A percentile compares a stretch with the other conserved stretches of the same genome.
phyloP scores from a whole-genome alignment of 2,329 filamentous ascomycete species.

The Cladosporium sp. region DNA sequence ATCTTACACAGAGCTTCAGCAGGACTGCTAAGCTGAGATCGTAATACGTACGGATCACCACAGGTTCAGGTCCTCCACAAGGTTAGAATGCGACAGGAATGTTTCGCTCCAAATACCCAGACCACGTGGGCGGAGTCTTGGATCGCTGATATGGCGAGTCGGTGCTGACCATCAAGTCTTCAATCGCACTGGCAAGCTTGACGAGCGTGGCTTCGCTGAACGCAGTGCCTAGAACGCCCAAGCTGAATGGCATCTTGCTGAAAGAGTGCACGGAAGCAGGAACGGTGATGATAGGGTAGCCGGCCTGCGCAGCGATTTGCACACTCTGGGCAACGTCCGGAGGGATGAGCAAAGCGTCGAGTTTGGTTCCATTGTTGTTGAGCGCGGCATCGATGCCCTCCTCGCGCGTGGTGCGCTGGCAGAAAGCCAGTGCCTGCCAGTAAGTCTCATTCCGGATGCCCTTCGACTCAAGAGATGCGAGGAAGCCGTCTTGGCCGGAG shows the following conservation, averaged over 20 bases:
- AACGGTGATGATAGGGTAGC: constrained; percentile 68
- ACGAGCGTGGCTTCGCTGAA: constrained; percentile 31
- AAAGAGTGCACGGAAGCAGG: constrained; percentile 55
- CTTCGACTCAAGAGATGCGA: constrained; percentile 57
- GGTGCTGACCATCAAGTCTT: constrained; percentile 33
- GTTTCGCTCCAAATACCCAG: constrained; percentile 36
- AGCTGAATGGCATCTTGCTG: constrained; percentile 43
- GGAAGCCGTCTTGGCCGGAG: constrained; percentile 68
- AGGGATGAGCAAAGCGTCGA: constrained; percentile 65
- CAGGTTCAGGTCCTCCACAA: too few relatives aligned
- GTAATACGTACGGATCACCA: too few relatives aligned
- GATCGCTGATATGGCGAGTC: constrained; percentile 23
- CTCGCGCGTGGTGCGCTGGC: constrained; percentile 54
- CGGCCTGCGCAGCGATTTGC: constrained; percentile 69
- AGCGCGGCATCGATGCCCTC: constrained; percentile 68
- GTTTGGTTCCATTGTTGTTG: constrained; percentile 33
- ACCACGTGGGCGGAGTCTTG: constrained; percentile 35
- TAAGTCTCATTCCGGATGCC: constrained; percentile 63
- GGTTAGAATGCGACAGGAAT: constrained; percentile 25
- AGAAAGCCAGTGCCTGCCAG: constrained; percentile 61
- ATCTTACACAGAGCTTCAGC: too few relatives aligned
- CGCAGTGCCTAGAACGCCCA: constrained; percentile 36
- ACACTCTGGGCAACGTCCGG: constrained; percentile 64
- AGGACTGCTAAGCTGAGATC: too few relatives aligned
- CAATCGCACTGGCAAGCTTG: constrained; percentile 41